Evolutionary conservation across 2,329 filamentous ascomycete genomes (phyloP).

Genomic region (Fusarium udum): DNA sequence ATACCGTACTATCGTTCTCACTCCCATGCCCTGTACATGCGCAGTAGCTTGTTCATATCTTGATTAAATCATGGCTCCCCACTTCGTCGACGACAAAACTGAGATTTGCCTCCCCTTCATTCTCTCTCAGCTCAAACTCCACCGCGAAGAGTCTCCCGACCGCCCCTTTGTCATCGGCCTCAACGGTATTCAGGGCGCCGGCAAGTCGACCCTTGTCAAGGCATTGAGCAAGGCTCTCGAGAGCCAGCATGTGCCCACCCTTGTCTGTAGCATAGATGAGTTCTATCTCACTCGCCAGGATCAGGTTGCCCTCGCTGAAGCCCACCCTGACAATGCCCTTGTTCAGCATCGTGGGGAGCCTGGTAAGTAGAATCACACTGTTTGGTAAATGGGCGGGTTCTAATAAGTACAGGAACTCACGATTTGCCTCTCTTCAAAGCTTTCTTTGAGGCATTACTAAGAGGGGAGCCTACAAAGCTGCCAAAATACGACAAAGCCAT

Average conservation of each 20-base stretch:
- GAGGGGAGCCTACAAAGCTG: constrained; percentile 63
- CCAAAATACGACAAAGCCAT: constrained; percentile 87
- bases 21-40: constrained; percentile 14
- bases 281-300: constrained; percentile 81
- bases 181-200: constrained; percentile 90
- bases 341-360: constrained; percentile 86
- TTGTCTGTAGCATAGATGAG: constrained; percentile 87
- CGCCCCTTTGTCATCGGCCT: constrained; percentile 84
- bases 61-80: constrained; percentile 41
- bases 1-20: constrained; percentile 8
- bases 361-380: constrained; percentile 51
- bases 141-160: constrained; percentile 52
- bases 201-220: constrained; percentile 87
- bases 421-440: constrained; percentile 72
- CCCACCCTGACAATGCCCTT: constrained; percentile 76
- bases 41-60: constrained; percentile 6
- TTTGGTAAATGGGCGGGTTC: background rate
- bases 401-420: constrained; percentile 64
- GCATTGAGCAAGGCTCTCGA: constrained; percentile 71
- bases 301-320: constrained; percentile 71
- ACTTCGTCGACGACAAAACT: constrained; percentile 79
- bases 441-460: constrained; percentile 69
- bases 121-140: constrained; percentile 64
- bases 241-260: constrained; percentile 66
- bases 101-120: constrained; percentile 82